phyloP scores from a whole-genome alignment of 441 rosid genomes.

The Hura crepitans region DNA sequence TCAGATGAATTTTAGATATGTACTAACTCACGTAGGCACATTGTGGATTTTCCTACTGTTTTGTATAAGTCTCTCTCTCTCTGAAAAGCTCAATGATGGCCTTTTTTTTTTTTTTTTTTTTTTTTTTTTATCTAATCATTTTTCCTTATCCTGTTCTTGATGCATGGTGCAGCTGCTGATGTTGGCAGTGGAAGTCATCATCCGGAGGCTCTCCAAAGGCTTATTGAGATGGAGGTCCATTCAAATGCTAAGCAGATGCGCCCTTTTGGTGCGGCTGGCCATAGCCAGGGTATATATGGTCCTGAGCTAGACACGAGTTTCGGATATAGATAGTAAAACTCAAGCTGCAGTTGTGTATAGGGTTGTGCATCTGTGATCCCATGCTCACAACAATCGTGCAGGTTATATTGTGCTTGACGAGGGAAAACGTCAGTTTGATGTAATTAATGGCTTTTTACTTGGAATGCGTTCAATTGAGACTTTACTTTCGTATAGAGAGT shows the following conservation, averaged over 20 bases:
- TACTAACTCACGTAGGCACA: too few relatives aligned
- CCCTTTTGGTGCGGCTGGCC: slow-evolving; percentile 43
- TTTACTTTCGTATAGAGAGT: too few relatives aligned
- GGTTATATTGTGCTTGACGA: slow-evolving; percentile 19
- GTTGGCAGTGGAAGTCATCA: slow-evolving; percentile 44
- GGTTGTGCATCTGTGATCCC: slow-evolving; percentile 19
- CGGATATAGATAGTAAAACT: slow-evolving; percentile 44
- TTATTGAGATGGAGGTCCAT: slow-evolving; percentile 72
- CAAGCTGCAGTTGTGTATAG: slow-evolving; percentile 22
- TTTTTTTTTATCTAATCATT: too few relatives aligned
- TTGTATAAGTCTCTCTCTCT: too few relatives aligned
- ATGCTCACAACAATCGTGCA: slow-evolving; percentile 21
- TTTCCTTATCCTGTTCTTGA: neutral
- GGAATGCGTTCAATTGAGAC: slow-evolving; percentile 12
- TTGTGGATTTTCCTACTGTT: too few relatives aligned
- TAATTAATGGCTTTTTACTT: slow-evolving; percentile 28
- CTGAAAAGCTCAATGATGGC: neutral
- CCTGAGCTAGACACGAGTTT: slow-evolving; percentile 78
- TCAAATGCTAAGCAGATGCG: slow-evolving; percentile 59
- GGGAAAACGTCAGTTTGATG: slow-evolving; percentile 19
- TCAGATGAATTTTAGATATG: neutral
- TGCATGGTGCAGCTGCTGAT: slow-evolving; percentile 45
- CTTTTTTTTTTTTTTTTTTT: neutral
- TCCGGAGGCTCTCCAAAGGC: slow-evolving; percentile 73
- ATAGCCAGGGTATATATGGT: slow-evolving; percentile 52